Evolutionary conservation across 495 filamentous ascomycete species (phyloP).

Genomic region (Chaetomium tenue): DNA sequence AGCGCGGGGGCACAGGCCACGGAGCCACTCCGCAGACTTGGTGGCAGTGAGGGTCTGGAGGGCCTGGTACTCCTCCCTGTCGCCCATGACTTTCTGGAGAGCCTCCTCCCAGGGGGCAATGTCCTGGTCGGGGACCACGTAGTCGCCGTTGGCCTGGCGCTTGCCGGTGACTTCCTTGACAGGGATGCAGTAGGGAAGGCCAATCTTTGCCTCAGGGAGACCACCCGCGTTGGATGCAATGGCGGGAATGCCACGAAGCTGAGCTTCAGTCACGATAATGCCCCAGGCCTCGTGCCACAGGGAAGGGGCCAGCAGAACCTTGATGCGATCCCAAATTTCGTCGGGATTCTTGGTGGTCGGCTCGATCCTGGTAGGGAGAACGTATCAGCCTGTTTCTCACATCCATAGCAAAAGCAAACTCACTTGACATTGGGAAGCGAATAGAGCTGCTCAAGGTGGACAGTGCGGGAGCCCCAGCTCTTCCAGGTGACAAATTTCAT

Average conservation of each 20-base stretch:
- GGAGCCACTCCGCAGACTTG: slow-evolving; percentile 27
- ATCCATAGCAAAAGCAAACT: neutral
- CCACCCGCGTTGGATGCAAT: slow-evolving; percentile 37
- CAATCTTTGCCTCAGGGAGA: slow-evolving; percentile 35
- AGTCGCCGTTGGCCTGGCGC: slow-evolving; percentile 27
- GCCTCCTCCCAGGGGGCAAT: slow-evolving; percentile 27
- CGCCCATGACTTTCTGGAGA: slow-evolving; percentile 26
- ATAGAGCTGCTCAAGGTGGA: slow-evolving; percentile 21
- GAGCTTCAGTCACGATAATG: slow-evolving; percentile 36
- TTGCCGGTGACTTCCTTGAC: slow-evolving; percentile 32
- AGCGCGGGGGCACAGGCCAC: slow-evolving; percentile 21
- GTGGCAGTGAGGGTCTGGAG: slow-evolving; percentile 23
- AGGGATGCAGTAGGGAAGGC: slow-evolving; percentile 31
- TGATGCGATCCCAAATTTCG: slow-evolving; percentile 38
- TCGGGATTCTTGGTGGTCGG: slow-evolving; percentile 31
- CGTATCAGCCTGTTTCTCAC: slow-evolving; percentile 1
- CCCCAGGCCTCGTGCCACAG: slow-evolving; percentile 39
- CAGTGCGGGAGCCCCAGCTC: slow-evolving; percentile 33
- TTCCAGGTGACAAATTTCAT: slow-evolving; percentile 36
- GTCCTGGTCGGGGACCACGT: slow-evolving; percentile 33
- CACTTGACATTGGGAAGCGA: slow-evolving; percentile 31
- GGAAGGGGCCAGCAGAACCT: slow-evolving; percentile 33
- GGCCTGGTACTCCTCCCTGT: slow-evolving; percentile 22
- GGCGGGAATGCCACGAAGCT: slow-evolving; percentile 38
- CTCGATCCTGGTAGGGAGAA: slow-evolving; percentile 23